Conservation (phyloP, 1,139 yeast genomes). For the Wickerhamiella infanticola region DNA sequence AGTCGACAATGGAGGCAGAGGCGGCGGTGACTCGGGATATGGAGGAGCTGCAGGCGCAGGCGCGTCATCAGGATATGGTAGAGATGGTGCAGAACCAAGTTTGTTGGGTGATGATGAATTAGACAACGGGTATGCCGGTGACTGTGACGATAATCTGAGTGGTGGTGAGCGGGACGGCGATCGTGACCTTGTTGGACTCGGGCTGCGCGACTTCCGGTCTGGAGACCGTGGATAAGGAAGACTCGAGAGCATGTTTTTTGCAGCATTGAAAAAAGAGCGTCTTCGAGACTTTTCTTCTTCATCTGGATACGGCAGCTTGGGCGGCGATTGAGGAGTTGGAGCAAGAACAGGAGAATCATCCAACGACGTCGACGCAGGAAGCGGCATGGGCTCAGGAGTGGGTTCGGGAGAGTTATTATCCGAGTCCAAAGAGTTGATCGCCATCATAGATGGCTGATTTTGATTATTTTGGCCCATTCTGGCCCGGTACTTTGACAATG, state of each 20-base stretch:
- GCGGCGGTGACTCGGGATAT: constrained; percentile 1
- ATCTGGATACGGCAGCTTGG: background rate
- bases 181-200: background rate
- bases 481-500: constrained; percentile 10
- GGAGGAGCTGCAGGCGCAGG: background rate
- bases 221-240: constrained; percentile 9
- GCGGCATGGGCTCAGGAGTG: background rate
- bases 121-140: constrained; percentile 8
- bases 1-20: too few relatives aligned
- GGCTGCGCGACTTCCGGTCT: background rate
- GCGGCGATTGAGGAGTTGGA: background rate
- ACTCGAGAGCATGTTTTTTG: constrained; percentile 1
- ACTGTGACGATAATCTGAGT: background rate
- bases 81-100: background rate
- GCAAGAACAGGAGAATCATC: background rate
- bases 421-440: background rate
- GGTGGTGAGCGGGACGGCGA: background rate
- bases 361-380: background rate
- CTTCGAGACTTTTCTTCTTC: background rate
- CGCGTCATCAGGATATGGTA: background rate
- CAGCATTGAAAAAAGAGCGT: background rate
- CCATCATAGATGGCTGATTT: constrained; percentile 5
- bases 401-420: background rate
- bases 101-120: constrained; percentile 2
- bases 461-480: constrained; percentile 1